Evolutionary conservation across 2,329 filamentous ascomycete genomes (phyloP).

Genomic region (Penicillium palitans): DNA sequence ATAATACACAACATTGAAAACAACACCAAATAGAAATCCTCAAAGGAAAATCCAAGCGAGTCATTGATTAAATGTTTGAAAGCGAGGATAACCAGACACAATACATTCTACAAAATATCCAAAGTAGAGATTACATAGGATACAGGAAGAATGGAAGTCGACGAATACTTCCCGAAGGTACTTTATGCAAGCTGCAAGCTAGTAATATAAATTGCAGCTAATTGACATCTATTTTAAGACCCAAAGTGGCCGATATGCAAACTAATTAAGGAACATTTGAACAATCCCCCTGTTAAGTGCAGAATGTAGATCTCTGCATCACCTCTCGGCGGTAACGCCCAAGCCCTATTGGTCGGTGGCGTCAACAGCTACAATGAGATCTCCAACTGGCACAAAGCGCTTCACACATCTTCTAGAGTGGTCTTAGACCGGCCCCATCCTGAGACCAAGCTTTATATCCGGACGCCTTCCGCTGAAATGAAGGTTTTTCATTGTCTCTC

Average conservation of each 20-base stretch:
- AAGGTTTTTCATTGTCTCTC: not conserved
- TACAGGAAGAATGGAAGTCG: not conserved
- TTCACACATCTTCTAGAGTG: constrained; percentile 6
- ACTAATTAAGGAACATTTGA: constrained; percentile 23
- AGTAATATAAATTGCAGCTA: constrained; percentile 10
- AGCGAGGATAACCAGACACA: not conserved
- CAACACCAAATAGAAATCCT: not conserved
- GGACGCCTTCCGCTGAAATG: constrained; percentile 18
- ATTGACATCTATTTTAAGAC: constrained; percentile 24
- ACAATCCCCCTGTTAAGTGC: constrained; percentile 3
- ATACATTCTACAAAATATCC: no score
- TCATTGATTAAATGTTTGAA: not conserved
- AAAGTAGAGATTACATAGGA: not conserved
- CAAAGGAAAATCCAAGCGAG: fast-evolving
- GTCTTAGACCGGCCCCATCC: not conserved
- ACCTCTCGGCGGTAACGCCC: constrained; percentile 20
- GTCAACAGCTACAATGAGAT: constrained; percentile 1
- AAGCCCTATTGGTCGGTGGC: constrained; percentile 12
- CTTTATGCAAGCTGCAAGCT: not conserved
- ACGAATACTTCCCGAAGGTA: not conserved
- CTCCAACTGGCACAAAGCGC: constrained; percentile 10
- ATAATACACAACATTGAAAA: no score
- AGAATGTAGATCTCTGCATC: constrained; percentile 16
- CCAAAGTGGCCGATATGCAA: not conserved
- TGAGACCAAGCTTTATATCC: constrained; percentile 28